Evolutionary conservation across 2,329 filamentous ascomycete genomes (phyloP), one percentile per base, ranked within the genome.

Genomic region (Sclerotinia glacialis): DNA sequence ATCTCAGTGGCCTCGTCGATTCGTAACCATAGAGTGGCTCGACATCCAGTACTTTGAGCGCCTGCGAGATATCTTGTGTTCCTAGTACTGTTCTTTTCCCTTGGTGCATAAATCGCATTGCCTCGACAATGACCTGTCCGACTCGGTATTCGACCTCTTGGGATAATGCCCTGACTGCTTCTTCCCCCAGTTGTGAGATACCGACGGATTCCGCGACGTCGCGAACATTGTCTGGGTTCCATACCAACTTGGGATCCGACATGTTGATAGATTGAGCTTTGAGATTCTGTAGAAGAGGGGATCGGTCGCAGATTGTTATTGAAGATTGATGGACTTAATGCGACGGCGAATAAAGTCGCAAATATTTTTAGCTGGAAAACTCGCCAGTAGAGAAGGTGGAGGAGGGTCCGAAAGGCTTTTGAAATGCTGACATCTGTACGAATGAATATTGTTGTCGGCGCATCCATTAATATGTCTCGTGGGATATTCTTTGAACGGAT

Each of bases 21-120:
- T 98, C 94, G 79, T 99, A 99, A 26, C 95, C 95, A 76, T 97
- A 97, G 1, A 98, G 85, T 1, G 95, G 95, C 78, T 99, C 95
- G 31, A 97, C 91, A 74, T 98, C 93, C 60, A 99, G 83, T 14
- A 93, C 87, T 69, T 88, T 88, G 70, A 99, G 81, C 5, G 95
- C 95, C 71, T 94, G 89, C 56, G 92, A 89, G 66, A 97, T 86
- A 78, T 99, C 95, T 75, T 94, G 90, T 60, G 95, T 96, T 26
- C 89, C 93, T 71, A 99, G 82, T 0, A 91, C 89, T 1, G 93
- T 97, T 69, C 95, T 88, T 77, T 91, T 91, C 28, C 89, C 87
- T 74, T 94, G 91, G 73, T 93, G 92, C 95, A 99, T 99, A 78
- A 96, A 95, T 76, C 96, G 96, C 73, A 98, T 83, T 3, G 93